A percentile compares a stretch with the other conserved stretches of the same genome.
These are phyloP conservation scores for Ophiocordyceps unilateralis DNA, from an alignment of 2,329 filamentous ascomycete species.

Conservation along the genomic window DNA sequence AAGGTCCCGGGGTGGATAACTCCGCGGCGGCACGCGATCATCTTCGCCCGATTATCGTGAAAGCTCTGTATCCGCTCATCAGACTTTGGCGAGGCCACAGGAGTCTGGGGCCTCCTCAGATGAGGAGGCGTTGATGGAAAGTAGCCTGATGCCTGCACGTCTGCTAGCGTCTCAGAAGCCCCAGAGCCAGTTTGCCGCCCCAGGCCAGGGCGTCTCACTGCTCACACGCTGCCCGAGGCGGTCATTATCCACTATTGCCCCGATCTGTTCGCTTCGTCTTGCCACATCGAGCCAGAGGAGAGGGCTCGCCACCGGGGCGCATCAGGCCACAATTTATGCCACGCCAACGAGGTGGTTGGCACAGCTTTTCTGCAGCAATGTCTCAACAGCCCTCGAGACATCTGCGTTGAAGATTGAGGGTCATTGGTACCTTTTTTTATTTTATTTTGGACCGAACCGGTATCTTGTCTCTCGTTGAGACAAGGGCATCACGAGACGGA, in stretches of 20 bases:
- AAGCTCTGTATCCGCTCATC: not conserved
- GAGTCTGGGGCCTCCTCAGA: not conserved
- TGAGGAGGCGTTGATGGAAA: not conserved
- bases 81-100: not conserved
- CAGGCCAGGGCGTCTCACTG: not conserved
- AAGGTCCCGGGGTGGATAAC: not conserved
- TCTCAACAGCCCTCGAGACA: not conserved
- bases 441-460: not conserved
- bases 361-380: not conserved
- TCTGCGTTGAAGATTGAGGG: not conserved
- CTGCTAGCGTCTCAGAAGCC: not conserved
- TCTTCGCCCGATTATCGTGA: not conserved
- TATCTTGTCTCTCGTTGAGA: not conserved
- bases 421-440: not conserved
- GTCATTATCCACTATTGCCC: constrained; percentile 1
- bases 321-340: constrained; percentile 1
- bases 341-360: not conserved
- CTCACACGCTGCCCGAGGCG: not conserved
- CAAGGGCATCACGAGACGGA: not conserved
- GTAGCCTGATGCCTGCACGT: not conserved
- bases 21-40: not conserved
- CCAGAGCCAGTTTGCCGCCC: not conserved
- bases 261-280: constrained; percentile 23
- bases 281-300: constrained; percentile 7
- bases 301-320: not conserved